These are phyloP conservation scores for Pulicaria dysenterica DNA, from an alignment of 129 eudicot species.

Conservation along the genomic window DNA sequence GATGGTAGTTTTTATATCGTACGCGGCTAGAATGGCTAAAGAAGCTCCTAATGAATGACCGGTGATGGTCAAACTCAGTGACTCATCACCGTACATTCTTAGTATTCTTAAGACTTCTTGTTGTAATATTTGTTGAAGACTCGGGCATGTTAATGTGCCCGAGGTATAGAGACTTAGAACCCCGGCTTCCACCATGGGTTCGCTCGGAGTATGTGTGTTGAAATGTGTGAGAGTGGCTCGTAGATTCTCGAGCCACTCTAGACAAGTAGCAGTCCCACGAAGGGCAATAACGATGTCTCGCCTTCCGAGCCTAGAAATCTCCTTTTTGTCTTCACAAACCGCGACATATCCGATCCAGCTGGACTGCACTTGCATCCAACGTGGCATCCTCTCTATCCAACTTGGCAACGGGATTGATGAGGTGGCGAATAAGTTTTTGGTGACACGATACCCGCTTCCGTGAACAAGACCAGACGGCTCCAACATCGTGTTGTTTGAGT, in stretches of 20 bases:
- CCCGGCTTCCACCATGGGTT: conserved; percentile 82
- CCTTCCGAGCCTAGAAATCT: conserved; percentile 67
- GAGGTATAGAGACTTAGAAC: conserved; percentile 79
- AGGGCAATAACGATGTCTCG: conserved; percentile 78
- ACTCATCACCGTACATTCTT: conserved; percentile 50
- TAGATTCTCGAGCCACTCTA: conserved; percentile 90
- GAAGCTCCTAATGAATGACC: conserved; percentile 98
- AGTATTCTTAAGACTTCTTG: conserved; percentile 51
- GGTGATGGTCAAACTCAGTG: conserved; percentile 77
- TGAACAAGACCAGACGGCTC: conserved; percentile 42
- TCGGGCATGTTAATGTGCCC: conserved; percentile 33
- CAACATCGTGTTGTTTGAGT: conserved; percentile 40
- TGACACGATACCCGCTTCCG: conserved; percentile 58
- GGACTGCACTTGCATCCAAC: conserved; percentile 62
- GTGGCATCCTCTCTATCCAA: conserved; percentile 53
- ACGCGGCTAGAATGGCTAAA: conserved; percentile 77
- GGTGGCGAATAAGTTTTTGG: conserved; percentile 63
- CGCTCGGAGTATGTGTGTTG: neutral
- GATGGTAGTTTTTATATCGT: conserved; percentile 64
- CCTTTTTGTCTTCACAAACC: conserved; percentile 57
- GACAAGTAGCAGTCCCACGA: conserved; percentile 77
- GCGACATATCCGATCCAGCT: conserved; percentile 93
- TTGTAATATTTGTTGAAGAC: conserved; percentile 49
- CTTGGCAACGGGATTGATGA: conserved; percentile 68
- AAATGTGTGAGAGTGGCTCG: conserved; percentile 65